Base-by-base conservation (phyloP, 106 monocot species). In the Allium sativum region DNA sequence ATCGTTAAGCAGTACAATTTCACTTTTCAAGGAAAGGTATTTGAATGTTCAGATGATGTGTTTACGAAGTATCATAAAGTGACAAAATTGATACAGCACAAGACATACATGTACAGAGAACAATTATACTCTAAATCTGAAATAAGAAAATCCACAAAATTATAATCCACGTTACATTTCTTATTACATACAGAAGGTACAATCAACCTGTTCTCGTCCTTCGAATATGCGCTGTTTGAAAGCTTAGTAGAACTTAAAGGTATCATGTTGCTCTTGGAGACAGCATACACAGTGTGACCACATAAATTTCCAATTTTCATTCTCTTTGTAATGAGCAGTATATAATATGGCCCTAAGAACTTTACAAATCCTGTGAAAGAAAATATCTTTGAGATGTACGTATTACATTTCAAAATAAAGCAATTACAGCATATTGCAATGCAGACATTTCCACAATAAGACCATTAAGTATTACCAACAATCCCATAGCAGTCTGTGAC, bases 401-500 rank as follows among this genome's bases (percentile, higher is more conserved):
- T 31, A 65, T 45, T 55, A 21, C 14, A 18, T 56, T 21, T 10
- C 44, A 52, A 21, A 17, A 59, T 44, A 31, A 31, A 31, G 31
- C 31, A 31, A 31, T 0, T 31, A 31, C 31, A 31, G 31, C 31
- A 31, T 31, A 31, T 31, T 31, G 31, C 31, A 31, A 0, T 31
- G 31, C 5, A 5, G 31, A 31, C 2, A 31, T 31, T 31, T 31
- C 5, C 31, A 31, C 31, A 31, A 31, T 31, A 31, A 31, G 31
- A 31, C 31, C 31, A 31, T 2, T 31, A 31, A 31, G 5, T 31
- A 82, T 59, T 67, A 99, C 98, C 98, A 64, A 82, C 76, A 74
- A 99, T 99, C 51, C 98, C 98, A 62, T 99, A 88, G 54, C 98
- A 99, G 53, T 85, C 72, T 14, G 92, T 88, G 22, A 92, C 74